These are phyloP conservation scores for Aegilops bicornis DNA, from an alignment of 176 grass and related monocot genomes.

Conservation along the genomic window DNA sequence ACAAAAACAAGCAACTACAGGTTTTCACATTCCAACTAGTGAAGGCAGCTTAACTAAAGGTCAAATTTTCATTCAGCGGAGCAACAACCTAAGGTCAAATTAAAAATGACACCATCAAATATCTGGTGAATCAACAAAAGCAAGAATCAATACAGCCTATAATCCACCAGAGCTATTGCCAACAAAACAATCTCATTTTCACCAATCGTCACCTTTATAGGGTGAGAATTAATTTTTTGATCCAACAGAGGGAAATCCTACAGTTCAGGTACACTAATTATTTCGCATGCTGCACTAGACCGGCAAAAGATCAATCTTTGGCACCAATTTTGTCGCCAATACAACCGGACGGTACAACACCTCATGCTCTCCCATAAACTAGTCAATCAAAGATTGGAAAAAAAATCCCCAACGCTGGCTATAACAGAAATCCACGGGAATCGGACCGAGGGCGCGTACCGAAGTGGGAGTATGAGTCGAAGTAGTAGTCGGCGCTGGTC, in stretches of 20 bases:
- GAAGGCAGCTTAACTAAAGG: not conserved
- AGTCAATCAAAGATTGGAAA: not conserved
- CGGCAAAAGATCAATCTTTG: not conserved
- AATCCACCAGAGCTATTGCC: not conserved
- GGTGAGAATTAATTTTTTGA: not conserved
- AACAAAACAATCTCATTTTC: not conserved
- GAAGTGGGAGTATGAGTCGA: slow-evolving; percentile 99
- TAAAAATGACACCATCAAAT: not conserved
- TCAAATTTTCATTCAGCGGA: not conserved
- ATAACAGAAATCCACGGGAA: slow-evolving; percentile 18
- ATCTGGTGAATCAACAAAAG: not conserved
- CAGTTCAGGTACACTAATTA: not conserved
- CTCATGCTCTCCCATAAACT: not conserved
- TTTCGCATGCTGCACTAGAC: not conserved
- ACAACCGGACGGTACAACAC: not conserved
- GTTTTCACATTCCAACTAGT: not conserved
- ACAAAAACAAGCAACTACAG: not conserved
- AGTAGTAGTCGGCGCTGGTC: slow-evolving; percentile 99
- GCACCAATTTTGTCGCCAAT: not conserved
- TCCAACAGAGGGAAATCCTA: not conserved
- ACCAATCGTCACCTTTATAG: not conserved
- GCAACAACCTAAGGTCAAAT: not conserved
- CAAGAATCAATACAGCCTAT: not conserved
- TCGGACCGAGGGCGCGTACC: slow-evolving; percentile 31
- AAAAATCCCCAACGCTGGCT: not conserved